A percentile compares a stretch with the other conserved stretches of the same genome.
These are phyloP conservation scores for Phytopythium boreale DNA, from an alignment of 352 stramenopile genomes.

Conservation along the genomic window DNA sequence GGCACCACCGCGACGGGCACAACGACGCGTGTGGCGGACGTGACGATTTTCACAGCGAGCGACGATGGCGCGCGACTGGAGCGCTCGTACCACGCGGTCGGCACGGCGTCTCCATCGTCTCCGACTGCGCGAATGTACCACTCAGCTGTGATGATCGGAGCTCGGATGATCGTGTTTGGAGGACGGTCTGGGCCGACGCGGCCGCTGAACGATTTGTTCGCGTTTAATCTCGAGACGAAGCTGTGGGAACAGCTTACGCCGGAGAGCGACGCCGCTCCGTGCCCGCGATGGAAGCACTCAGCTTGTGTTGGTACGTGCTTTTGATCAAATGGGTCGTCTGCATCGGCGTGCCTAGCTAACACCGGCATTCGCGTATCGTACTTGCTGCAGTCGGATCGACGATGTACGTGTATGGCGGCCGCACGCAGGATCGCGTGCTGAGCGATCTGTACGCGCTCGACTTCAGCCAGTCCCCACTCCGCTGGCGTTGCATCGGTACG, in stretches of 20 bases:
- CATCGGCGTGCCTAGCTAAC: slow-evolving; percentile 1
- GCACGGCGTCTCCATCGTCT: slow-evolving; percentile 8
- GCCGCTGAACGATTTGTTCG: slow-evolving; percentile 61
- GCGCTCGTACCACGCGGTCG: slow-evolving; percentile 18
- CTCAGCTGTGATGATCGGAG: slow-evolving; percentile 46
- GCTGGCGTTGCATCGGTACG: slow-evolving; percentile 58
- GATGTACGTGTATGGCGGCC: slow-evolving; percentile 73
- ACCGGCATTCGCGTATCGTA: background rate
- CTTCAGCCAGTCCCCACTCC: slow-evolving; percentile 22
- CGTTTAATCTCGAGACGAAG: slow-evolving; percentile 46
- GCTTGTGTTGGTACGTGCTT: slow-evolving; percentile 43
- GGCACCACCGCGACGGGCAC: slow-evolving; percentile 50
- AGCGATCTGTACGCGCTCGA: slow-evolving; percentile 69
- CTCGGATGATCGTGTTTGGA: slow-evolving; percentile 78
- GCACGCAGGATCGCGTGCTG: slow-evolving; percentile 64
- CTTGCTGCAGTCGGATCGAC: slow-evolving; percentile 45
- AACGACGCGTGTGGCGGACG: slow-evolving; percentile 51
- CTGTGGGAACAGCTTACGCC: slow-evolving; percentile 35
- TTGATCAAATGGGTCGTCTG: background rate
- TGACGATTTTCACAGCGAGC: slow-evolving; percentile 29
- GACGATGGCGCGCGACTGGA: slow-evolving; percentile 25
- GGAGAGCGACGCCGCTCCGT: slow-evolving; percentile 27
- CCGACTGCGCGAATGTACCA: slow-evolving; percentile 75
- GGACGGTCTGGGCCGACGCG: slow-evolving; percentile 69
- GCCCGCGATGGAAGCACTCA: slow-evolving; percentile 75